Evolutionary conservation across 768 basidiomycete species (phyloP).

Genomic region (Astraeus odoratus): DNA sequence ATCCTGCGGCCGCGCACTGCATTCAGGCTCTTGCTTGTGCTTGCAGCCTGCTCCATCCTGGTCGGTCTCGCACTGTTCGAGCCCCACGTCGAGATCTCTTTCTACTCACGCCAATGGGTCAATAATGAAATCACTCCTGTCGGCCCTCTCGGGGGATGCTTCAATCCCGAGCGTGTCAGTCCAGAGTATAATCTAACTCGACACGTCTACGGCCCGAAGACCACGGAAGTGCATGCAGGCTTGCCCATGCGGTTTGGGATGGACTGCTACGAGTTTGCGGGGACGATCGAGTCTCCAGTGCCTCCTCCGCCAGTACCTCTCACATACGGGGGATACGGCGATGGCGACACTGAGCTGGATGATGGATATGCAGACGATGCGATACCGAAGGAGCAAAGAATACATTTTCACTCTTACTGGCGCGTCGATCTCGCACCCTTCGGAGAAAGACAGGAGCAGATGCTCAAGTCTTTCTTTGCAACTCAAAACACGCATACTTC

Average conservation of each 20-base stretch:
- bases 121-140: constrained; percentile 61
- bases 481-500: constrained; percentile 68
- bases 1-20: constrained; percentile 29
- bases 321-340: not conserved
- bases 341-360: not conserved
- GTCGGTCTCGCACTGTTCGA: constrained; percentile 60
- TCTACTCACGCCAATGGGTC: constrained; percentile 76
- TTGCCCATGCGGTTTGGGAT: constrained; percentile 69
- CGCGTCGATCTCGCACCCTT: constrained; percentile 81
- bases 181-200: constrained; percentile 61
- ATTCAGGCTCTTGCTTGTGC: constrained; percentile 40
- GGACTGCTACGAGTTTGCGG: constrained; percentile 92
- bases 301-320: constrained; percentile 10
- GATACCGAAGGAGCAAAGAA: constrained; percentile 34
- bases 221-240: constrained; percentile 73
- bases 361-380: not conserved
- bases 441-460: constrained; percentile 76
- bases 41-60: constrained; percentile 32
- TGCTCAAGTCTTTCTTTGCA: constrained; percentile 90
- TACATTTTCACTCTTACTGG: constrained; percentile 92
- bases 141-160: constrained; percentile 66
- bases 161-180: constrained; percentile 53
- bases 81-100: constrained; percentile 78
- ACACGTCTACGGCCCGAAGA: constrained; percentile 55
- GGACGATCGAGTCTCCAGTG: constrained; percentile 50